Evolutionary conservation across 164 flowering plant genomes (phyloP), one percentile per base, ranked within the genome.

Genomic region (Stephania yunnanensis): DNA sequence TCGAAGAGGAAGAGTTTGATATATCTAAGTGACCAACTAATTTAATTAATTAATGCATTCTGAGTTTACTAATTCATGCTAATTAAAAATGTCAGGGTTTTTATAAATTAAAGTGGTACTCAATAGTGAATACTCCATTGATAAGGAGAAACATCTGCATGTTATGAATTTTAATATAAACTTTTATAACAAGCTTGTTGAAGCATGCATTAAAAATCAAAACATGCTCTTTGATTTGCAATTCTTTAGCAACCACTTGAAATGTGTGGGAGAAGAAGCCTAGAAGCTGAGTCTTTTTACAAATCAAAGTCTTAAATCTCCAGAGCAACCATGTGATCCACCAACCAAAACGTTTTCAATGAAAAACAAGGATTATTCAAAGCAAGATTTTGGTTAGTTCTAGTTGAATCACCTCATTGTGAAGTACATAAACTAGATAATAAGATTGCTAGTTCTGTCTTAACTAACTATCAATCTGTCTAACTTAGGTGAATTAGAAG

Each of bases 281-380:
- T 25, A 61, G 8, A 74, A 48, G 65, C 66, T 75, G 46, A 17
- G 42, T 13, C 9, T 42, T 17, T 72, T 17, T 72, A 42, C 67
- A 4, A 42, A 30, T 29, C 48, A 20, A 73, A 20, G 75, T 64
- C 42, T 8, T n/a, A 73, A 36, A 25, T 44, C 10, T 64, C 9
- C 5, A 73, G 87, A 87, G 69, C 74, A 55, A 84, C 88, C 78
- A 75, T 86, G 90, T 87, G 87, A 77, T 68, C 80, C 78, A 91
- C 87, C 93, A 81, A 87, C 55, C 74, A 78, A 75, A 11, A 46
- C 17, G 53, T 80, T 2, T 81, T 66, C 76, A 73, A 22, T 30
- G 36, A 67, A 12, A 65, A 29, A 78, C 17, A 15, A 70, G 4
- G 66, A 22, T 68, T 70, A 85, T 81, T 80, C 81, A 81, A 36